These are phyloP conservation scores for Lasiodiplodia citricola DNA, from an alignment of 2,329 filamentous ascomycete genomes.

Conservation along the genomic window DNA sequence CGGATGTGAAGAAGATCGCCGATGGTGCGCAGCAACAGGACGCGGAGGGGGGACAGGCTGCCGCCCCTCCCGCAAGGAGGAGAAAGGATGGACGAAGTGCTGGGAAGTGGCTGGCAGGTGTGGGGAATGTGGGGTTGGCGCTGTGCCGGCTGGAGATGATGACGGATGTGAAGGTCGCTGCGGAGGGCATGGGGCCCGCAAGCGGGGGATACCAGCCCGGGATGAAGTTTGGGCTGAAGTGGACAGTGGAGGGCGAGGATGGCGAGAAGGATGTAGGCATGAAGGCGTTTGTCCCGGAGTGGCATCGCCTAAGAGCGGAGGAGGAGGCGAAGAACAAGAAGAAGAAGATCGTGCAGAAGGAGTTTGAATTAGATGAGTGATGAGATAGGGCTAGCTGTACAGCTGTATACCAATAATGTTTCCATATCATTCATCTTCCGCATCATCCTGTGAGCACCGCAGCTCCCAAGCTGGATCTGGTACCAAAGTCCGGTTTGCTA, in stretches of 20 bases:
- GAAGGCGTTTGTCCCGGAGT: constrained; percentile 77
- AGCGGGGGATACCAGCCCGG: constrained; percentile 62
- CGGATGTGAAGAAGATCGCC: constrained; percentile 60
- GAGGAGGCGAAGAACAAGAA: constrained; percentile 33
- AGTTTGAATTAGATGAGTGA: neutral
- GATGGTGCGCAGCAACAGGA: constrained; percentile 42
- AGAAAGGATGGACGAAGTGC: constrained; percentile 57
- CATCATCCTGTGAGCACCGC: neutral
- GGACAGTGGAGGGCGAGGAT: constrained; percentile 28
- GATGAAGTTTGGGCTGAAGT: constrained; percentile 54
- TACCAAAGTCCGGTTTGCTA: no score
- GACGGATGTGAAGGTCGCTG: constrained; percentile 78
- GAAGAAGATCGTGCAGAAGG: constrained; percentile 1
- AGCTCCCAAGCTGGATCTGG: neutral
- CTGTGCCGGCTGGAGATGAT: constrained; percentile 89
- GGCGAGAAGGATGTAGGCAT: constrained; percentile 40
- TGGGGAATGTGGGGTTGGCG: constrained; percentile 86
- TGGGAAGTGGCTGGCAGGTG: constrained; percentile 72
- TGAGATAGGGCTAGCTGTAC: neutral
- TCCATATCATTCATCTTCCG: neutral
- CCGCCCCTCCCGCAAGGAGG: neutral
- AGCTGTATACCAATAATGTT: neutral
- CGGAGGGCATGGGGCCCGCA: constrained; percentile 42
- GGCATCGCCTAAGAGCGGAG: constrained; percentile 59
- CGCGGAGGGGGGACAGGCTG: constrained; percentile 32